phyloP scores from a whole-genome alignment of 192 early-diverging fungal species.

The Coemansia pectinata region DNA sequence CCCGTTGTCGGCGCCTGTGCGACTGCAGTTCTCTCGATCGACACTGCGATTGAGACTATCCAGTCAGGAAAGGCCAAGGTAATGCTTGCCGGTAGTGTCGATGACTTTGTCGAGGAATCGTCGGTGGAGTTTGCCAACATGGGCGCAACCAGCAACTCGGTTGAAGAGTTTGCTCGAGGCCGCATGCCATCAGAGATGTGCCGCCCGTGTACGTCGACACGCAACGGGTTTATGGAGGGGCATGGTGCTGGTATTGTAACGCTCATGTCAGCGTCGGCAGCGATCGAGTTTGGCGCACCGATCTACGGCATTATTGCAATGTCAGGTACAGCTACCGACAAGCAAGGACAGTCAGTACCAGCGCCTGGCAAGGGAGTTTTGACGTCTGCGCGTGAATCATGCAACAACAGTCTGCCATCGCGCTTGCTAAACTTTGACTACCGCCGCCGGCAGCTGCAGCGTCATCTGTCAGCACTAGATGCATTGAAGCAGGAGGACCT shows the following conservation, averaged over 20 bases:
- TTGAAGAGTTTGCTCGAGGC: conserved; percentile 82
- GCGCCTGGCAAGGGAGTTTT: conserved; percentile 91
- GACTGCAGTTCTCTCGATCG: conserved; percentile 89
- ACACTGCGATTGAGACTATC: conserved; percentile 87
- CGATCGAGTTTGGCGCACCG: conserved; percentile 87
- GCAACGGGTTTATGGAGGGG: conserved; percentile 91
- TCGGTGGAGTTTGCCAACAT: conserved; percentile 91
- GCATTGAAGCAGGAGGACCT: conserved; percentile 11
- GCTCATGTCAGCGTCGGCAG: conserved; percentile 81
- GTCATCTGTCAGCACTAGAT: conserved; percentile 10
- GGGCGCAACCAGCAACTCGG: conserved; percentile 87
- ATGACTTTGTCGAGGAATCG: conserved; percentile 85
- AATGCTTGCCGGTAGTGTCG: conserved; percentile 87
- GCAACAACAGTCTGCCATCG: conserved; percentile 49
- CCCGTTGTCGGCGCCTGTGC: conserved; percentile 81
- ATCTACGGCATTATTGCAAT: conserved; percentile 87
- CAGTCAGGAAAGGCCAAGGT: conserved; percentile 86
- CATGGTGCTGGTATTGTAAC: conserved; percentile 86
- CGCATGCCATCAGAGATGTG: conserved; percentile 88
- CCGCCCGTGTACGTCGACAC: conserved; percentile 83
- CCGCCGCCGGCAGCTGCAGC: conserved; percentile 71
- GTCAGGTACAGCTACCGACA: conserved; percentile 89
- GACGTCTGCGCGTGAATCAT: conserved; percentile 77
- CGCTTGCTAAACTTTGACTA: conserved; percentile 77
- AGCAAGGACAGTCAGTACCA: conserved; percentile 90